Base-by-base conservation (phyloP, 78 protist species). In the Dictyostelium intermedium region DNA sequence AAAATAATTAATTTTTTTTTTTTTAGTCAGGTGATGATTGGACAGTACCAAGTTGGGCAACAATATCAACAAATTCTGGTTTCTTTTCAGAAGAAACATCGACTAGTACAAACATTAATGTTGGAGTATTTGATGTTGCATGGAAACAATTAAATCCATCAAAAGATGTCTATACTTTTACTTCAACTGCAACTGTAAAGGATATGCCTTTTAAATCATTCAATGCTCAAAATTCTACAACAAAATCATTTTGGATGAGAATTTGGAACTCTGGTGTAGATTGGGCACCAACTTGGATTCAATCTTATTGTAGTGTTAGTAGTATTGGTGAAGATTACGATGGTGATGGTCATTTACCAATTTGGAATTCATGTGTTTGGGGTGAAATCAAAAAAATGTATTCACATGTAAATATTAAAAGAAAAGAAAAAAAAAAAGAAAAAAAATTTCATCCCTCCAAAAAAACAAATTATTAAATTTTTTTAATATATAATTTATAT, bases 311-410 rank as follows among this genome's bases (percentile, higher is more conserved):
- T 30, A 35, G 32, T 30, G 92, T 87, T 27, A 3, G 20, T 18
- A 41, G 56, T 30, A 78, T 76, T 37, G 92, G 78, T 27, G 25
- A 35, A 63, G 92, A 87, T 72, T 87, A 87, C 61, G 92, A 87
- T 43, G 45, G 45, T 78, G 84, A 87, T n/a, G 1, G 25, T 78
- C 92, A 87, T 77, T 61, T 87, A 18, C 92, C 92, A 87, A 61
- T 87, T 63, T 87, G 84, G 85, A 87, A 87, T 61, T 2, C 32
- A 0, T 87, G 92, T 61, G 92, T 87, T 35, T 87, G 92, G 92
- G 76, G 77, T 41, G 92, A 87, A 60, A 39, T 87, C 5, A 87
- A 87, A 63, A 61, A 50, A 13, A 37, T 87, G 60, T 87, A 78
- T 78, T 20, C 83, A 4, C 37, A 86, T 47, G 77, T 77, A 25